Conservation (phyloP, 331 rosid species). For the Rhamnella rubrinervis region DNA sequence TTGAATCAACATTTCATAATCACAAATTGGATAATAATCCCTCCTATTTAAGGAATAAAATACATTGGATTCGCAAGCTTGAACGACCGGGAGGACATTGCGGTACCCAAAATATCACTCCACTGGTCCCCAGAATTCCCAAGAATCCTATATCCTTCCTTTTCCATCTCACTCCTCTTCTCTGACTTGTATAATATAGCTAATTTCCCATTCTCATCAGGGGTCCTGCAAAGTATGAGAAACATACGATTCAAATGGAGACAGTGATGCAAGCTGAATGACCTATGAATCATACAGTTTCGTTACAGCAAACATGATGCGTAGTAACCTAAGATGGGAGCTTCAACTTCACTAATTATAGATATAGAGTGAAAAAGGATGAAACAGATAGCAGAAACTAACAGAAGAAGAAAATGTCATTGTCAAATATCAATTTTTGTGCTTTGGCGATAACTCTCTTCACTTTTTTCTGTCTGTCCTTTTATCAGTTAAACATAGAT, state of each 20-base stretch:
- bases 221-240: slow-evolving; percentile 34
- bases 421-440: slow-evolving; percentile 7
- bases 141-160: slow-evolving; percentile 68
- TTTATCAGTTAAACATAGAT: background rate
- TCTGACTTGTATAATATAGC: slow-evolving; percentile 77
- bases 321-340: slow-evolving; percentile 5
- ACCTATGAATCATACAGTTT: slow-evolving; percentile 6
- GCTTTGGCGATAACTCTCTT: background rate
- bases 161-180: slow-evolving; percentile 73
- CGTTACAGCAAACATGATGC: background rate
- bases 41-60: slow-evolving; percentile 45
- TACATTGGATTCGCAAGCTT: slow-evolving; percentile 98
- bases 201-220: slow-evolving; percentile 63
- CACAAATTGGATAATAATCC: no score
- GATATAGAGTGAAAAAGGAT: background rate
- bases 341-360: slow-evolving; percentile 8
- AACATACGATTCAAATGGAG: slow-evolving; percentile 24
- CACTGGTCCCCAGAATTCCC: slow-evolving; percentile 97
- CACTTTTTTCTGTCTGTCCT: background rate
- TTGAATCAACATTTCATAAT: no score
- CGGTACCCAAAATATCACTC: slow-evolving; percentile 82
- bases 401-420: slow-evolving; percentile 15
- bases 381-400: background rate
- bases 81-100: slow-evolving; percentile 65
- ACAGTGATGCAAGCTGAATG: slow-evolving; percentile 8